phyloP scores from a whole-genome alignment of 192 early-diverging fungal genomes.

The Allomyces javanicus region DNA sequence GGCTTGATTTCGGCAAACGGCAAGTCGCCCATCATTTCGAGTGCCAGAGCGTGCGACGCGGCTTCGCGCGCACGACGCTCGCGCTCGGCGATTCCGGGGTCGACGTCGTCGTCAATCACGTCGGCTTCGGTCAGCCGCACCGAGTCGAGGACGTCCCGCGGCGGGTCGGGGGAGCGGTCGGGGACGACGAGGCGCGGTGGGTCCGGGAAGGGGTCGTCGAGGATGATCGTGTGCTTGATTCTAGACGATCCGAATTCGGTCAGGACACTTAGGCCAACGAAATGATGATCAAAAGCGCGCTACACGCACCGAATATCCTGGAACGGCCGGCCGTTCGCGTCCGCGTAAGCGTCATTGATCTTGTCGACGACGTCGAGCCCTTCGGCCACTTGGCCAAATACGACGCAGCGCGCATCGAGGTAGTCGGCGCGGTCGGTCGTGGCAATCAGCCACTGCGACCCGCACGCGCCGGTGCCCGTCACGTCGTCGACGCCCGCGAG shows the following conservation, averaged over 20 bases:
- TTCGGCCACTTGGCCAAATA: conserved; percentile 77
- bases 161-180: conserved; percentile 54
- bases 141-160: conserved; percentile 42
- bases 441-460: conserved; percentile 80
- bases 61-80: conserved; percentile 51
- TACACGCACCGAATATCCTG: conserved; percentile 44
- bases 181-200: conserved; percentile 46
- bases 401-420: conserved; percentile 59
- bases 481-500: background rate
- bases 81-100: conserved; percentile 44
- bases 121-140: conserved; percentile 69
- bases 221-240: conserved; percentile 73
- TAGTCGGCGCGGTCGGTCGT: conserved; percentile 51
- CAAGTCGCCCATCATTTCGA: conserved; percentile 94
- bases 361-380: conserved; percentile 70
- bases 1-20: conserved; percentile 94
- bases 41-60: conserved; percentile 66
- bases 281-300: too few relatives aligned
- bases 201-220: conserved; percentile 84
- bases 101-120: conserved; percentile 29
- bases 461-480: conserved; percentile 13
- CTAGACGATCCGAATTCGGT: conserved; percentile 2
- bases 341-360: conserved; percentile 49
- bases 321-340: conserved; percentile 52
- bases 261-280: background rate